Conservation (phyloP, 2,329 filamentous ascomycete genomes). For the Xylariaceae sp. region DNA sequence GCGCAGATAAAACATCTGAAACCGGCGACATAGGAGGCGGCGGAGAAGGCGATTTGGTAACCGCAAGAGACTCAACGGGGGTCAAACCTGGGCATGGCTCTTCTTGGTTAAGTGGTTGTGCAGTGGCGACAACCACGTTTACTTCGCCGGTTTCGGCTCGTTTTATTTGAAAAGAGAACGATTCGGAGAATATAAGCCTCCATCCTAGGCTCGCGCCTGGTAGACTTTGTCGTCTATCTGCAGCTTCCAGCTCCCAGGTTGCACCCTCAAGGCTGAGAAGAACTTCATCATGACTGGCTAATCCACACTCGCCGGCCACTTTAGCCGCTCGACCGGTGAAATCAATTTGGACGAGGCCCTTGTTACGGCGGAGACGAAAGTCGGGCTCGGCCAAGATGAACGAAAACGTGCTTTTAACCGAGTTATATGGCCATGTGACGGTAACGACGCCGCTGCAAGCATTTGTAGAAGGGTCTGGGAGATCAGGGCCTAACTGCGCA, state of each 20-base stretch:
- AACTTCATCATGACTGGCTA: constrained; percentile 76
- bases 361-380: constrained; percentile 68
- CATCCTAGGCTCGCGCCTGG: constrained; percentile 51
- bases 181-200: constrained; percentile 52
- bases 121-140: constrained; percentile 50
- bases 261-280: constrained; percentile 63
- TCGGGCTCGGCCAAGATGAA: constrained; percentile 82
- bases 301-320: constrained; percentile 57
- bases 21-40: constrained; percentile 1
- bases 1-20: constrained; percentile 25
- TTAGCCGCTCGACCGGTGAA: constrained; percentile 68
- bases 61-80: not conserved
- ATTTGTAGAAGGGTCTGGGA: constrained; percentile 38
- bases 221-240: constrained; percentile 38
- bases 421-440: constrained; percentile 87
- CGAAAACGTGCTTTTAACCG: constrained; percentile 65
- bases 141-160: constrained; percentile 43
- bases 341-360: constrained; percentile 74
- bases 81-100: constrained; percentile 1
- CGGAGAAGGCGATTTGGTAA: not conserved
- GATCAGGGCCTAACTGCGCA: constrained; percentile 47
- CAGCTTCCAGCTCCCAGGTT: constrained; percentile 55
- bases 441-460: constrained; percentile 68
- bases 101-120: constrained; percentile 28
- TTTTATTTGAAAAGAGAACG: constrained; percentile 42